These are phyloP conservation scores for Suhomyces choctaworum DNA, from an alignment of 1,139 yeast species.

Conservation along the genomic window DNA sequence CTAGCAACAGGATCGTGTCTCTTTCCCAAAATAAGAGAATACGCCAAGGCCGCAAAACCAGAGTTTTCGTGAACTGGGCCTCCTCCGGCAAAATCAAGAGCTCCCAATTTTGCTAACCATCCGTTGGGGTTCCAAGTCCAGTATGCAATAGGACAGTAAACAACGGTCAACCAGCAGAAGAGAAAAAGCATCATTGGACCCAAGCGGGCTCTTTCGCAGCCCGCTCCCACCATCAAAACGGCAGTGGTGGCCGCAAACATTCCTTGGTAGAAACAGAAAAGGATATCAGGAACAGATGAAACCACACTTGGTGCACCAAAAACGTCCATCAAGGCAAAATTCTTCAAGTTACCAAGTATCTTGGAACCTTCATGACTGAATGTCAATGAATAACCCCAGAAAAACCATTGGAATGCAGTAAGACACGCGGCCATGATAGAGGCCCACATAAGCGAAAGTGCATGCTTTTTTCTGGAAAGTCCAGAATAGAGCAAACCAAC, in stretches of 20 bases:
- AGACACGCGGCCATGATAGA: slow-evolving; percentile 83
- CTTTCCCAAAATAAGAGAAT: slow-evolving; percentile 87
- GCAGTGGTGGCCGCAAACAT: slow-evolving; percentile 95
- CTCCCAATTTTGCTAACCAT: slow-evolving; percentile 81
- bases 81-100: slow-evolving; percentile 96
- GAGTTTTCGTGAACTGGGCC: slow-evolving; percentile 96
- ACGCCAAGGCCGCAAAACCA: slow-evolving; percentile 93
- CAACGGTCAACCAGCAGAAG: slow-evolving; percentile 93
- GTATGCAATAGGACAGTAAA: slow-evolving; percentile 90
- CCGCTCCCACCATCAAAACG: slow-evolving; percentile 93
- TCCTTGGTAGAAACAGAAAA: slow-evolving; percentile 89
- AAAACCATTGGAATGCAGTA: slow-evolving; percentile 91
- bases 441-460: slow-evolving; percentile 90
- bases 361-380: slow-evolving; percentile 68
- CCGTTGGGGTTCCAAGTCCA: slow-evolving; percentile 97
- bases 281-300: slow-evolving; percentile 74
- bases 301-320: slow-evolving; percentile 79
- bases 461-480: slow-evolving; percentile 87
- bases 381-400: slow-evolving; percentile 92
- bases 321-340: slow-evolving; percentile 77
- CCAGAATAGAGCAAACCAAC: slow-evolving; percentile 90
- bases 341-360: slow-evolving; percentile 76
- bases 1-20: slow-evolving; percentile 79
- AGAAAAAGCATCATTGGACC: slow-evolving; percentile 95
- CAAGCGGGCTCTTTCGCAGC: slow-evolving; percentile 94